A percentile compares a stretch with the other conserved stretches of the same genome.
Evolutionary conservation across 768 basidiomycete species (phyloP).

Genomic region (Coprinopsis sp.): DNA sequence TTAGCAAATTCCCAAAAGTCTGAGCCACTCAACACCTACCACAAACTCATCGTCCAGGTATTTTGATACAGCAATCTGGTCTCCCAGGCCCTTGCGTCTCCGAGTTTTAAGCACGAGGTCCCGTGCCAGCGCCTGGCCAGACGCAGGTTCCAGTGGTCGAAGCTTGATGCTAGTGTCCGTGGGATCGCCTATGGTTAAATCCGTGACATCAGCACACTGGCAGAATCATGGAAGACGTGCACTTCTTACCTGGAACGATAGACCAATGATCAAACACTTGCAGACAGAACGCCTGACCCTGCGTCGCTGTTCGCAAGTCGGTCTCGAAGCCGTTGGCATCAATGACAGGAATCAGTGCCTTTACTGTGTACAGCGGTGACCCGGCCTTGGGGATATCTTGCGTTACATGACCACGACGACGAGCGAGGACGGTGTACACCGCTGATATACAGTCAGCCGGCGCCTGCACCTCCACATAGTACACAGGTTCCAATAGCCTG

Average conservation of each 20-base stretch:
- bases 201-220: constrained; percentile 6
- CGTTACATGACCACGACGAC: constrained; percentile 97
- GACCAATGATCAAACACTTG: constrained; percentile 99
- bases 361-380: constrained; percentile 95
- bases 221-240: constrained; percentile 18
- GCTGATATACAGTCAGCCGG: constrained; percentile 98
- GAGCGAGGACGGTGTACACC: constrained; percentile 97
- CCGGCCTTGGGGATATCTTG: constrained; percentile 98
- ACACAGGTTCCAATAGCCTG: constrained; percentile 93
- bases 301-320: constrained; percentile 93
- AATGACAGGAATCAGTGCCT: constrained; percentile 96
- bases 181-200: constrained; percentile 69
- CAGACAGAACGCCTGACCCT: constrained; percentile 98
- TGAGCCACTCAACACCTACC: constrained; percentile 40
- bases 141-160: constrained; percentile 93
- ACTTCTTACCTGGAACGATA: constrained; percentile 81
- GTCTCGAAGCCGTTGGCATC: constrained; percentile 99
- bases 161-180: constrained; percentile 97
- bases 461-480: constrained; percentile 99
- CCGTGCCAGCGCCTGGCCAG: constrained; percentile 89
- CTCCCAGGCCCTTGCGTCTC: constrained; percentile 92
- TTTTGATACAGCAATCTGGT: constrained; percentile 96
- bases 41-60: constrained; percentile 97
- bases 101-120: constrained; percentile 97
- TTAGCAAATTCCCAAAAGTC: background rate